Conservation (phyloP, 495 filamentous ascomycete genomes). For the Geopyxis carbonaria region DNA sequence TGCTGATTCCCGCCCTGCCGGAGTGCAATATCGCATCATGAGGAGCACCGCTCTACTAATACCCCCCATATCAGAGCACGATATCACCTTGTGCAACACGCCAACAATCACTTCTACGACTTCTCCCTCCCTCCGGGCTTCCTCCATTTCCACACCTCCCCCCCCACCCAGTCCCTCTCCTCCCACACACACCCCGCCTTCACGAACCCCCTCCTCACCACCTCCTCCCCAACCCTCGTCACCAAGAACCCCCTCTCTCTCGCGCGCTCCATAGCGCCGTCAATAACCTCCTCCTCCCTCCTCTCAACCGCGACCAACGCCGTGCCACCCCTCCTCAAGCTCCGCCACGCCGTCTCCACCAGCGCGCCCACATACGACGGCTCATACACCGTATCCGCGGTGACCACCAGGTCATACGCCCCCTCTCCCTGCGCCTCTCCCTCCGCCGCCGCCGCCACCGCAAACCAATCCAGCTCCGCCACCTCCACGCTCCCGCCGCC, state of each 20-base stretch:
- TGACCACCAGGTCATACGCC: conserved; percentile 12
- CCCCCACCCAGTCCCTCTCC: conserved; percentile 26
- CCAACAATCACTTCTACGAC: not conserved
- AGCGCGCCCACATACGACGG: conserved; percentile 9
- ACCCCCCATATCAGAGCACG: too few relatives aligned
- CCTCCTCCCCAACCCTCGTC: conserved; percentile 21
- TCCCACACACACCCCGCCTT: conserved; percentile 23
- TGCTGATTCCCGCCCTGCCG: too few relatives aligned
- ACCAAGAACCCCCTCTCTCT: conserved; percentile 12
- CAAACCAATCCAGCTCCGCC: conserved; percentile 15
- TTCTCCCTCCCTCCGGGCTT: not conserved
- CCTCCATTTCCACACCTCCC: conserved; percentile 25
- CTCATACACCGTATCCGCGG: conserved; percentile 20
- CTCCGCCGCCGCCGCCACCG: not conserved
- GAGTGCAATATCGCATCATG: too few relatives aligned
- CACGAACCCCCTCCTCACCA: conserved; percentile 28
- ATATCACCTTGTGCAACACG: not conserved
- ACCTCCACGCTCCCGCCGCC: conserved; percentile 7
- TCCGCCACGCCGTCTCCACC: conserved; percentile 5
- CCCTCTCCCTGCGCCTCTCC: not conserved
- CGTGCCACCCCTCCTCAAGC: not conserved
- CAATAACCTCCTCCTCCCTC: conserved; percentile 14
- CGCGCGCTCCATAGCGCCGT: conserved; percentile 9
- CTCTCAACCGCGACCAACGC: conserved; percentile 17
- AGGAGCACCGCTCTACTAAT: too few relatives aligned